Base-by-base conservation (phyloP, 768 basidiomycete species). In the Amanita fuliginea region DNA sequence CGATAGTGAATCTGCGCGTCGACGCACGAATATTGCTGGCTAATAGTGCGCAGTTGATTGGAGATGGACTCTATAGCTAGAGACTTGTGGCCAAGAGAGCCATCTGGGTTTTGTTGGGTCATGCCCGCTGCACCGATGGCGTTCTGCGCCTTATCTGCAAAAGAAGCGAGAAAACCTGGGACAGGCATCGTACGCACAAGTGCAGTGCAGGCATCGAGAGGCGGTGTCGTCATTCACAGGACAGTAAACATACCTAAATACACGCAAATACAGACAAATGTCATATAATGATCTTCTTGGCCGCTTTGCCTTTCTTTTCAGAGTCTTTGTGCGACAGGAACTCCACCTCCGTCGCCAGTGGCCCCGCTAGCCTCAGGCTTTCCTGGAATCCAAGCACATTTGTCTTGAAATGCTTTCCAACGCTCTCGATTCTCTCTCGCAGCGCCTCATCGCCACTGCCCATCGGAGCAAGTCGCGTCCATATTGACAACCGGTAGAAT, bases 401-500 rank as follows among this genome's bases (percentile, higher is more conserved):
- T 45, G 73, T 81, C 73, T 99, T 99, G 77, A 98, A 98, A 64
- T 96, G 86, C 56, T 71, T 75, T 28, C 91, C 92, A 42, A 96
- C 81, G 0, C 76, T 75, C 64, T 89, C 86, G 56, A 94, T 87
- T 48, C 93, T 78, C 62, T 86, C 80, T 48, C 81, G 78, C 57
- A 95, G 69, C 9, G 60, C 60, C 53, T 76, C 76, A 4, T 77
- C 76, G n/a, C 75, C 75, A 11, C 56, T 40, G 4, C 63, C 59
- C 5, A 71, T 59, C 30, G 90, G 86, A 4, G 95, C 87, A 30
- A 81, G 68, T 35, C 95, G 80, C 43, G 96, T 99, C 96, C 96
- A 99, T 72, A 99, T 95, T 55, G 90, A 93, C 58, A 99, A 66
- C 36, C 96, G 86, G 71, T 92, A 99, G 66, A 98, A 98, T 66